Evolutionary conservation across 202 grass and related monocot genomes (phyloP).

Genomic region (Bolboschoenoplectus hybrid): DNA sequence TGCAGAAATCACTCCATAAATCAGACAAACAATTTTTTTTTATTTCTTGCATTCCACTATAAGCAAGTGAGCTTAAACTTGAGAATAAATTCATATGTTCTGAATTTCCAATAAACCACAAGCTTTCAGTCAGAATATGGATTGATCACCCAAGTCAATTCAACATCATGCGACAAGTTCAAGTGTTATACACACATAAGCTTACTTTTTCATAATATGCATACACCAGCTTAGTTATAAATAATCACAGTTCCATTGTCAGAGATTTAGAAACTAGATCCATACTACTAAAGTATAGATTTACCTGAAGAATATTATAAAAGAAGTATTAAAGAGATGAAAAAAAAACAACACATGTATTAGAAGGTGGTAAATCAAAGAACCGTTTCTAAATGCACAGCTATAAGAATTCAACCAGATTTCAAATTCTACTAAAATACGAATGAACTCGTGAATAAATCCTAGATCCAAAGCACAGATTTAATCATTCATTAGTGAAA

Average conservation of each 20-base stretch:
- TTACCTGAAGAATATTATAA: not conserved
- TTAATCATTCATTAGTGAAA: not conserved
- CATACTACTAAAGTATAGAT: not conserved
- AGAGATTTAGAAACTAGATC: not conserved
- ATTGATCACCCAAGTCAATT: too few relatives aligned
- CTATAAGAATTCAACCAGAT: not conserved
- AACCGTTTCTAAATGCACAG: not conserved
- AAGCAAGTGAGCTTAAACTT: not conserved
- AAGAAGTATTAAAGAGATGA: slow-evolving; percentile 1
- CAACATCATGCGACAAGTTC: not conserved
- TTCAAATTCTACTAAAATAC: not conserved
- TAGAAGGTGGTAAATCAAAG: not conserved
- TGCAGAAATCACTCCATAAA: not conserved
- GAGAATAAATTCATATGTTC: too few relatives aligned
- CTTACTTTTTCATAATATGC: not conserved
- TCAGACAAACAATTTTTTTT: not conserved
- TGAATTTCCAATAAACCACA: too few relatives aligned
- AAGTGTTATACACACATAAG: not conserved
- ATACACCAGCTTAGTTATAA: not conserved
- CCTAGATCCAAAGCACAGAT: not conserved
- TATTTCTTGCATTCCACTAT: not conserved
- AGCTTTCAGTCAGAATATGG: too few relatives aligned
- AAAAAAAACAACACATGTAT: not conserved
- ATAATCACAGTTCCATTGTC: not conserved
- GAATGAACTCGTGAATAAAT: not conserved